A percentile compares a stretch with the other conserved stretches of the same genome.
These are phyloP conservation scores for Monilinia fructicola DNA, from an alignment of 2,329 filamentous ascomycete genomes.

Conservation along the genomic window DNA sequence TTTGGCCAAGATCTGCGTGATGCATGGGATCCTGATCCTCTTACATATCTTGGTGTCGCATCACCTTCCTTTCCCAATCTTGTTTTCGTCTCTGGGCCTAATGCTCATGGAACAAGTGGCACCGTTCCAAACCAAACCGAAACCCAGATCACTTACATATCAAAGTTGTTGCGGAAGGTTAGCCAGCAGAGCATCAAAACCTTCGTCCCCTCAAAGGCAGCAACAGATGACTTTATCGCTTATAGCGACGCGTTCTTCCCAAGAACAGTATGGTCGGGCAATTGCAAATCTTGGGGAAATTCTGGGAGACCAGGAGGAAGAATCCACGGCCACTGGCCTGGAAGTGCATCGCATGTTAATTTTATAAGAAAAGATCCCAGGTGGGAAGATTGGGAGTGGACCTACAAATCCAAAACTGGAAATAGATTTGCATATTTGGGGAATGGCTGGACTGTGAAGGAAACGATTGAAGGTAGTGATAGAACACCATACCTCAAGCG, in stretches of 20 bases:
- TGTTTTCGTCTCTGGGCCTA: slow-evolving; percentile 62
- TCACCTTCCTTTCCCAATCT: slow-evolving; percentile 68
- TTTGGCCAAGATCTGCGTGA: slow-evolving; percentile 53
- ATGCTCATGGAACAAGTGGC: slow-evolving; percentile 55
- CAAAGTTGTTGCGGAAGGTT: slow-evolving; percentile 66
- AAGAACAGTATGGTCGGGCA: slow-evolving; percentile 56
- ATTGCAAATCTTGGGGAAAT: slow-evolving; percentile 73
- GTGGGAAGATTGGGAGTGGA: slow-evolving; percentile 61
- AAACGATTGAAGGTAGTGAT: slow-evolving; percentile 54
- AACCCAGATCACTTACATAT: slow-evolving; percentile 63
- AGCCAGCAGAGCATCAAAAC: slow-evolving; percentile 64
- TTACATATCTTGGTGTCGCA: slow-evolving; percentile 64
- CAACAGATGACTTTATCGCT: slow-evolving; percentile 63
- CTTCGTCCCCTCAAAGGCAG: slow-evolving; percentile 55
- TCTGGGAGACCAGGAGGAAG: slow-evolving; percentile 60
- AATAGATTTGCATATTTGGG: slow-evolving; percentile 61
- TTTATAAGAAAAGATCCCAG: slow-evolving; percentile 55
- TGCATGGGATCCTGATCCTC: slow-evolving; percentile 60
- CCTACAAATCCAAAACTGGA: slow-evolving; percentile 44
- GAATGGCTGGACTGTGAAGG: slow-evolving; percentile 63
- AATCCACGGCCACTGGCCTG: slow-evolving; percentile 70
- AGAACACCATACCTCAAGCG: slow-evolving; percentile 62
- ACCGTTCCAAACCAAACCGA: slow-evolving; percentile 68
- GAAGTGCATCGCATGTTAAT: slow-evolving; percentile 62
- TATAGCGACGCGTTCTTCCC: slow-evolving; percentile 58